Base-by-base conservation (phyloP, 106 monocot species). In the Narthecium ossifragum region DNA sequence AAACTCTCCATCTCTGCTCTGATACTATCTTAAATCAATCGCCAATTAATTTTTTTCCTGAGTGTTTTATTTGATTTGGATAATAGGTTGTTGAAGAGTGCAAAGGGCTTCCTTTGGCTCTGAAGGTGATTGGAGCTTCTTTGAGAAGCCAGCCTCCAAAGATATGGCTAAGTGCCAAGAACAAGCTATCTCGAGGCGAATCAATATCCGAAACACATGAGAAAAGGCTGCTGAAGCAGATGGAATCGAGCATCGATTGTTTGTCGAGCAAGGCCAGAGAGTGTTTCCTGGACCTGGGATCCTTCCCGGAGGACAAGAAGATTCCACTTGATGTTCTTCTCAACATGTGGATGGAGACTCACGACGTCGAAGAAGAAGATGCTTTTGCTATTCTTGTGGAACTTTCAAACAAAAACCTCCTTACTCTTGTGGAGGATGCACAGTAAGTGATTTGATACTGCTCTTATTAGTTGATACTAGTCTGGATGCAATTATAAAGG, bases 91-190 rank as follows among this genome's bases (percentile, higher is more conserved):
- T 78, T 45, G 70, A 50, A 38, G 78, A 83, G 46, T 83, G 83
- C 66, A 83, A 74, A 66, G 83, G 83, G 41, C 83, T 78, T 64
- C 83, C 83, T 62, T 32, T 83, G 21, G 83, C 83, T n/a, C 62
- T 83, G 6, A 83, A 83, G 58, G 83, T 83, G 22, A 77, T 82
- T 9, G 82, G 73, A 34, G 77, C 82, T 29, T 82, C 82, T 10
- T 39, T 82, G 36, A 40, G 69, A 33, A 65, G 64, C 29, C 77
- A 82, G 55, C 77, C 73, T 20, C 77, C 82, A 21, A 77, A 78
- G 60, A 66, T 82, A 22, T 82, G 82, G 82, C 41, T 37, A 5
- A 73, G 77, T 51, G 77, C 77, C 0, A 82, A 66, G 39, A 71
- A 70, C 43, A 71, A 70, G 55, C 61, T 82, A 9, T 73, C 82